Evolutionary conservation across 192 early-diverging fungal genomes (phyloP), one percentile per base, ranked within the genome.

Genomic region (Umbelopsis isabellina): DNA sequence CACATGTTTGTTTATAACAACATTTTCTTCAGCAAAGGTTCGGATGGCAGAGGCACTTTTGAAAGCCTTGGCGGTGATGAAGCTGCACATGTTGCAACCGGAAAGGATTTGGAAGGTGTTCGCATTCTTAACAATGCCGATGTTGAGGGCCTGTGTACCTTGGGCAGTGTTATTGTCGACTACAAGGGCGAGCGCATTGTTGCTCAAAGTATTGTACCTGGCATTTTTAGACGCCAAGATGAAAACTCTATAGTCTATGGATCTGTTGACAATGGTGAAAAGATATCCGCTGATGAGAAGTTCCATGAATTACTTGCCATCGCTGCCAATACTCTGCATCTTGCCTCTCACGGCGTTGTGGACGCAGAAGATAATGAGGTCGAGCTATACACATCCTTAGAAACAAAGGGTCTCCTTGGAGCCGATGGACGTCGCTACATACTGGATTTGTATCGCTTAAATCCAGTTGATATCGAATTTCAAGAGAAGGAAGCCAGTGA

Each of bases 1-100:
- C 90, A 92, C 70, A 93, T 97, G 93, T 99, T 81, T 70, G 82
- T 98, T 47, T 91, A 95, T 77, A 97, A 96, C 84, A 97, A 96
- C 75, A 97, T 99, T 51, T 98, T 99, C 77, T 97, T 92, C 81
- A 94, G 81, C 82, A 94, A 88, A 75, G 95, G 89, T 7, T 91
- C 90, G 61, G 97, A 98, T 81, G 89, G 92, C 22, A 87, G 92
- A 68, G 95, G 94, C 65, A 90, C 86, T 0, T 96, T 95, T 71
- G 86, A 92, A 44, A 83, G 80, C 15, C 76, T 94, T 13, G 97
- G 97, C 68, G 95, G 94, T 20, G 87, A 91, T 71, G 94, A 88
- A 37, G 97, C 95, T 13, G 91, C 94, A 2, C 95, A 97, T 67
- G 96, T 95, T 46, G 91, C 94, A 15, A 93, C 96, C 9, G 89